Conservation (phyloP, 768 basidiomycete species). For the Tulasnella sp. region DNA sequence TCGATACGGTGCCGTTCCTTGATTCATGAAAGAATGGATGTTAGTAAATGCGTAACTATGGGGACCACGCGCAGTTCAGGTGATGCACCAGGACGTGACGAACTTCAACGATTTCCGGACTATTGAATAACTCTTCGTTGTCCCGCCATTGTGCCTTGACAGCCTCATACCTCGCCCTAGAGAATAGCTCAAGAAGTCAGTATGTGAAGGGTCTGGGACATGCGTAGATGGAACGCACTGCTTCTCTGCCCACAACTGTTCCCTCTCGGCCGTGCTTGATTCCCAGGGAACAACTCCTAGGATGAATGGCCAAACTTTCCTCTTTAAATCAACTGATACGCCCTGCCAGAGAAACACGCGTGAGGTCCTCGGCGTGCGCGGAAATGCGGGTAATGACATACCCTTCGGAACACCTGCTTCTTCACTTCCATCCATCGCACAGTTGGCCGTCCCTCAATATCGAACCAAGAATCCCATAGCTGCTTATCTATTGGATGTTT, state of each 20-base stretch:
- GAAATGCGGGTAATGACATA: conserved; percentile 16
- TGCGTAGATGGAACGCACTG: conserved; percentile 38
- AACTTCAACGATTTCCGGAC: conserved; percentile 73
- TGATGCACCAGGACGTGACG: conserved; percentile 25
- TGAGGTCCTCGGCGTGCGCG: neutral
- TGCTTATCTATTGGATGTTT: conserved; percentile 61
- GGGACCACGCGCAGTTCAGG: too few relatives aligned
- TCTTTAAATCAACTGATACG: conserved; percentile 48
- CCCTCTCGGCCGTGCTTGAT: conserved; percentile 49
- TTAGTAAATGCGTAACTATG: conserved; percentile 5
- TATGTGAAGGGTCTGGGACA: too few relatives aligned
- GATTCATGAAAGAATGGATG: conserved; percentile 38
- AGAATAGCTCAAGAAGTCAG: too few relatives aligned
- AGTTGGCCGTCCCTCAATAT: conserved; percentile 53
- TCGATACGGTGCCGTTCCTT: conserved; percentile 89
- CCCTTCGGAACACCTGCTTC: conserved; percentile 63
- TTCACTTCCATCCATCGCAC: conserved; percentile 59
- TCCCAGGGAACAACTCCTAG: conserved; percentile 81
- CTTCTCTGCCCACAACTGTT: conserved; percentile 50
- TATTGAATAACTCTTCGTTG: conserved; percentile 68
- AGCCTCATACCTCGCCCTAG: conserved; percentile 55
- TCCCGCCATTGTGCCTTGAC: conserved; percentile 78
- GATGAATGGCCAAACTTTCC: conserved; percentile 83
- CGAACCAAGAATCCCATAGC: conserved; percentile 73
- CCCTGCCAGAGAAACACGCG: conserved; percentile 32